Base-by-base conservation (phyloP, 1,139 yeast species). In the Candida sanyaensis region DNA sequence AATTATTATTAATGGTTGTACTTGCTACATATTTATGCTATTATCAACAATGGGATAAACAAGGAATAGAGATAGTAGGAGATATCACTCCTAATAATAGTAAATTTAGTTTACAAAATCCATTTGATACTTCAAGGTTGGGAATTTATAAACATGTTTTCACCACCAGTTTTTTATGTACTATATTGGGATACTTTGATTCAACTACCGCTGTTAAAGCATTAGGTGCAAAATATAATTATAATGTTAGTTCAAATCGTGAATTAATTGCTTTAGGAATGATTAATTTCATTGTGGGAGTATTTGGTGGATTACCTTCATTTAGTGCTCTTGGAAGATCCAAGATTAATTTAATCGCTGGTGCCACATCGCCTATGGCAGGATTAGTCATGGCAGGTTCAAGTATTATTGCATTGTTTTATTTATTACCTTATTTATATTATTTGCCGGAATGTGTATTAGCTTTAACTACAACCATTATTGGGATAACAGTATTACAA, bases 321-420 rank as follows among this genome's bases (percentile, higher is more conserved):
- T 69, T 68, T 54, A 73, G 73, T 1, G 72, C 71, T 0, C 58
- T 68, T 46, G 74, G 74, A n/a, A 60, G 74, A 43, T 68, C 73
- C 10, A 68, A 65, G 49, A 64, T 69, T 40, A 67, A 67, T 48
- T 57, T 66, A 13, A 51, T 66, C 41, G 65, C 72, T 0, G 74
- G 74, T 2, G 73, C 73, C 8, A 61, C 62, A 17, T 57, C 72
- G 3, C 73, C 72, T 5, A 60, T 69, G 65, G 63, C 72, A 2
- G 61, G 63, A 1, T 50, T 68, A 4, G 44, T 68, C 23, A 66
- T 68, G 69, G 64, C 65, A 2, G 33, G 51, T 1, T 55, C 61
- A 3, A 63, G 68, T 6, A 50, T 61, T 1, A 31, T 66, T 36
- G 61, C 66, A 2, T 60, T 63, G 12, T 44, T 57, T 5, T 68